Percentiles rank a stretch among this genome's conserved stretches.
Evolutionary conservation across 306 rosid species (phyloP).

Genomic region (Cucurbita moschata): DNA sequence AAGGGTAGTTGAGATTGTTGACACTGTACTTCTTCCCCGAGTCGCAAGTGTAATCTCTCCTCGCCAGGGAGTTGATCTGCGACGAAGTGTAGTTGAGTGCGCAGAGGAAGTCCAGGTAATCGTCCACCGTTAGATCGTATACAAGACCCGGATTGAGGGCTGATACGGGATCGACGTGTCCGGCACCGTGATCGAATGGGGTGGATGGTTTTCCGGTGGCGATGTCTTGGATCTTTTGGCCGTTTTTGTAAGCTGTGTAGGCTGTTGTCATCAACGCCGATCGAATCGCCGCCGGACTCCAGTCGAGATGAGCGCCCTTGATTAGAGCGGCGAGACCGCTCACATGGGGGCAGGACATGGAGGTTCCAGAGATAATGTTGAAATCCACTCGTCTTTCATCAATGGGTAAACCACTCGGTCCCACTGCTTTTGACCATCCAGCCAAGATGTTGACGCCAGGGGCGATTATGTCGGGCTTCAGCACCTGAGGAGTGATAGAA

Average conservation of each 20-base stretch:
- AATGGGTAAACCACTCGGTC: constrained; percentile 20
- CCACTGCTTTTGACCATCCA: constrained; percentile 25
- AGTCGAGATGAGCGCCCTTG: constrained; percentile 51
- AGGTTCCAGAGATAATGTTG: constrained; percentile 74
- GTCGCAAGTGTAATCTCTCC: constrained; percentile 35
- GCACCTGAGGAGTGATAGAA: constrained; percentile 29
- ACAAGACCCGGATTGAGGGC: constrained; percentile 78
- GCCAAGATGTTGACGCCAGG: constrained; percentile 82
- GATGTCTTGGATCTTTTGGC: constrained; percentile 25
- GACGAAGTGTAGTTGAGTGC: constrained; percentile 39
- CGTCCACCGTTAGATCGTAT: constrained; percentile 45
- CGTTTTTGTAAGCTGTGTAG: constrained; percentile 36
- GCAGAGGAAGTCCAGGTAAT: constrained; percentile 54
- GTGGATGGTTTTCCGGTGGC: constrained; percentile 43
- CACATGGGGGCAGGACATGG: constrained; percentile 89
- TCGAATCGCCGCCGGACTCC: constrained; percentile 71
- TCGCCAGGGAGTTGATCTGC: constrained; percentile 22
- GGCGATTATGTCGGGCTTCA: constrained; percentile 71
- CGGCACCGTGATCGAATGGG: constrained; percentile 55
- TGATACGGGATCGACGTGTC: constrained; percentile 53
- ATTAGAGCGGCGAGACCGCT: constrained; percentile 61
- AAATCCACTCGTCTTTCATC: constrained; percentile 65
- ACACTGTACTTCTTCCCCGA: constrained; percentile 30
- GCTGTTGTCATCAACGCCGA: constrained; percentile 82
- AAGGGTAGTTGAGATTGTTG: constrained; percentile 50